phyloP scores from a whole-genome alignment of 495 filamentous ascomycete genomes.

The Penicillium bovifimosum region DNA sequence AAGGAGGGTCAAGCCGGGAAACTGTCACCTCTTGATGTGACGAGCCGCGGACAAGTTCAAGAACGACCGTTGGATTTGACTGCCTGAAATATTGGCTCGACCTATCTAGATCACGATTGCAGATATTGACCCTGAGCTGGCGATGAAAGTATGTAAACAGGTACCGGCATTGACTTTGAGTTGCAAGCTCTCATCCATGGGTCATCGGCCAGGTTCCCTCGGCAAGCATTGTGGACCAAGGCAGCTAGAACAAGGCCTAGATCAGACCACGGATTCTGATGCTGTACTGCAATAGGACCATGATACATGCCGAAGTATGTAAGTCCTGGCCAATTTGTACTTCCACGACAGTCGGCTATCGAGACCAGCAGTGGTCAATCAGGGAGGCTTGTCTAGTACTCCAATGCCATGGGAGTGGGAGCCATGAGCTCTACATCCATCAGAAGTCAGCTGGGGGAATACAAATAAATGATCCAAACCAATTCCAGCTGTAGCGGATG shows the following conservation, averaged over 20 bases:
- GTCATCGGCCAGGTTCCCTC: constrained; percentile 7
- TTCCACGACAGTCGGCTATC: too few relatives aligned
- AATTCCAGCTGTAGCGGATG: not conserved
- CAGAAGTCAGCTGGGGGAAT: not conserved
- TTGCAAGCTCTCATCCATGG: not conserved
- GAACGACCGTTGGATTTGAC: constrained; percentile 17
- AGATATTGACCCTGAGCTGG: not conserved
- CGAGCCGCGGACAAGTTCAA: constrained; percentile 10
- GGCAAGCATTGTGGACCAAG: constrained; percentile 6
- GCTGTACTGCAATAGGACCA: too few relatives aligned
- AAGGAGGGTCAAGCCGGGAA: not conserved
- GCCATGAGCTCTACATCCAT: too few relatives aligned
- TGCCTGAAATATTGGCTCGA: constrained; percentile 20
- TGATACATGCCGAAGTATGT: too few relatives aligned
- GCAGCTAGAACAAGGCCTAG: not conserved
- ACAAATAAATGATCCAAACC: not conserved
- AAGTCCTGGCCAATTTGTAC: too few relatives aligned
- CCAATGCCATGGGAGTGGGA: too few relatives aligned
- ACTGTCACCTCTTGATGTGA: constrained; percentile 2
- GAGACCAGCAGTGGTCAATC: too few relatives aligned
- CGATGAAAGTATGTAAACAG: not conserved
- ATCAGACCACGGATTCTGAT: too few relatives aligned
- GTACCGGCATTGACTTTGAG: not conserved
- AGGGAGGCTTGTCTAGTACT: too few relatives aligned
- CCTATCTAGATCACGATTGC: constrained; percentile 39